Evolutionary conservation across 129 eudicot species (phyloP), one percentile per base, ranked within the genome.

Genomic region (Flaveria brownii): DNA sequence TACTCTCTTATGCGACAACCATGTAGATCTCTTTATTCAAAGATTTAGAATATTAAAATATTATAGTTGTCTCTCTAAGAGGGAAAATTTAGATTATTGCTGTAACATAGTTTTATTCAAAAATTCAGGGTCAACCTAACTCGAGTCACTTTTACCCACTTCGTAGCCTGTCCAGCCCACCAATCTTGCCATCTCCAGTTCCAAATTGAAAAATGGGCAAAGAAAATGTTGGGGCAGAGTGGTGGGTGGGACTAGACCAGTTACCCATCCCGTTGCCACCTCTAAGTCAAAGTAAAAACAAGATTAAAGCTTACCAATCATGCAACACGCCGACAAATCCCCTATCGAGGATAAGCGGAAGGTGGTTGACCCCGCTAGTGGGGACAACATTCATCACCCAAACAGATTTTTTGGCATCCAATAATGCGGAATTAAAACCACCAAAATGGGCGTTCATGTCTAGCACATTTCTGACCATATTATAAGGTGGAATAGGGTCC

Each of bases 321-420:
- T 94, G 99, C 77, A 94, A 69, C 15, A 89, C 96, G 46, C 99
- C 99, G 50, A 87, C 75, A 60, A 91, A 89, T 72, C 99, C 99
- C 73, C 99, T 88, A 82, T 94, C 99, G 7, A 88, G 87, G 60
- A 94, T 84, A 68, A 94, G 81, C 9, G 99, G 99, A 14, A 94
- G 94, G 71, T 82, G 82, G 88, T 94, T 87, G 63, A 84, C 86
- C 18, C 90, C 96, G 23, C 78, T 87, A 33, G 90, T 85, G 23
- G 99, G 96, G 55, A 94, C 92, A 63, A 91, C 99, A 78, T 94
- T 94, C 99, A 94, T 94, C 72, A 94, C 99, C 99, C 99, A 94
- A 22, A 89, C 99, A 61, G 97, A 94, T 78, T 94, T 94, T 74
- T 84, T 77, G 52, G 90, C 85, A 56, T 94, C 99, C 78, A 91